Evolutionary conservation across 2,329 filamentous ascomycete genomes (phyloP), one percentile per base, ranked within the genome.

Genomic region (Immersiporthe knoxdaviesiana): DNA sequence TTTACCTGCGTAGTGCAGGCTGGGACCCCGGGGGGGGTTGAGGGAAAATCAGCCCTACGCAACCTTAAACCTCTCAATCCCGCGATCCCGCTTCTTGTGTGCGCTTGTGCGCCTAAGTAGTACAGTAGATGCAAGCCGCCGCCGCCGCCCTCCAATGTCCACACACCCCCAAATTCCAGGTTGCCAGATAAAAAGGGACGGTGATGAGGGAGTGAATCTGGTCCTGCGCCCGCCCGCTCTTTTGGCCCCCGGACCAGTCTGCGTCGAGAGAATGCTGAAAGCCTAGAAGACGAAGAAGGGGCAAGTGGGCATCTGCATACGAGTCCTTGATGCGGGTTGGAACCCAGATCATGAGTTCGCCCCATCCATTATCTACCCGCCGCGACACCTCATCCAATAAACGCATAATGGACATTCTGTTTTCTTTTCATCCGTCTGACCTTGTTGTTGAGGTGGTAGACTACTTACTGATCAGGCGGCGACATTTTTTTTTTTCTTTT

Each of bases 31-130:
- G n/a, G n/a, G 27, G n/a, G n/a, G 35, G 39, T 8, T 63, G 66
- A 58, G 21, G n/a, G 30, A 58, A 30, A 41, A 62, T 64, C 66
- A 68, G 68, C 68, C 68, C 66, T 70, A 70, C 58, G 68, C 56
- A 59, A 54, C 39, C 24, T 66, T 68, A 50, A 56, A 50, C 24
- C 41, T 30, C 24, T 27, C 56, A 11, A 56, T 56, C 52, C 52
- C 52, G 24, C 61, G 27, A 32, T 44, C 37, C 39, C 18, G 39
- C 37, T 41, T 27, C 10, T 44, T n/a, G n/a, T n/a, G 7, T 47
- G 44, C 44, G 44, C 44, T n/a, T 47, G 44, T 47, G 44, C 44
- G 44, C 44, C 44, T 47, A 47, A n/a, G 18, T 11, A 47, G 7
- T 5, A n/a, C n/a, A 14, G 1, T 32, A 30, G 11, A 27, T 30